Base-by-base conservation (phyloP, 352 stramenopile genomes). In the Saprolegnia diclina region DNA sequence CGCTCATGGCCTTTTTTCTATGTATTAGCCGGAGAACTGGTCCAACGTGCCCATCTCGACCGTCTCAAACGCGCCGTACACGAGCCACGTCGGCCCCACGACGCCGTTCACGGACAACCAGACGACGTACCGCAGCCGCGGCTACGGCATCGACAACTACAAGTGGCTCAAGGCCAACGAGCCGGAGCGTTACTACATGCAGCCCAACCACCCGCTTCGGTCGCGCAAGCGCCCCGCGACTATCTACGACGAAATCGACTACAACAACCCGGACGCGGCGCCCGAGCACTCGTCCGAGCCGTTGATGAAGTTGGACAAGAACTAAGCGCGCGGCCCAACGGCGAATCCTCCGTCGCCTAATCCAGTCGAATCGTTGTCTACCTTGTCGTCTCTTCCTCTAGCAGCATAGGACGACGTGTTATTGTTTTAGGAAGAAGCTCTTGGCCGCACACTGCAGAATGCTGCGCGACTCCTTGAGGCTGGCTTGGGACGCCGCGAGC, bases 121-220 rank as follows among this genome's bases (percentile, higher is more conserved):
- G 78, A 83, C 87, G 65, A 76, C 87, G 62, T 89, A 83, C 74
- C 85, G 87, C 67, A 81, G 82, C 71, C 83, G 85, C 35, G 87
- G 82, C 65, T 95, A 93, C 78, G 87, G 87, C 56, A 71, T 91
- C 14, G 87, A 81, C 67, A 89, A 80, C 65, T n/a, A 92, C 63
- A 77, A 84, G 65, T 69, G 45, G 53, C 82, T 74, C 24, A 79
- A 73, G 65, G 56, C 78, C 10, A 74, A 80, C 67, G 81, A 92
- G 61, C 83, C 83, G 6, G 87, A 95, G 64, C 79, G 90, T 74
- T 92, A 83, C 74, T 95, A 95, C 74, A 72, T 93, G 65, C 87
- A 92, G 77, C 85, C 75, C 18, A 78, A 78, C 66, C 83, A 93
- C 69, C 69, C 89, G 64, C 76, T 88, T 72, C 87, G 87, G 61